Base-by-base conservation (phyloP, 345 rosid species). In the Corymbia maculata region DNA sequence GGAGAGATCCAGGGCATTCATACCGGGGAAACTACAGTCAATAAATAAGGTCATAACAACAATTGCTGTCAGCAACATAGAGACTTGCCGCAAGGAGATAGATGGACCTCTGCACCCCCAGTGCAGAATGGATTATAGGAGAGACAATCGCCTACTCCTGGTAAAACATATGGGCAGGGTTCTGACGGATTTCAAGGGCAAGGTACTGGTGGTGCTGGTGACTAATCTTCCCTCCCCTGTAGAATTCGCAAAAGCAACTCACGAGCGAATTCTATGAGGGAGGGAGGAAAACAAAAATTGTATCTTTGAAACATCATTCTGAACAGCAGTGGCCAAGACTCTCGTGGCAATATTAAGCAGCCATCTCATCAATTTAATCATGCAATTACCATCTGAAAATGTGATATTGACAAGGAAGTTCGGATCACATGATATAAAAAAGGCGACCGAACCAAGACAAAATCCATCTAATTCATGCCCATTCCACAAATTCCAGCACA, bases 21-120 rank as follows among this genome's bases (percentile, higher is more conserved):
- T 85, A 86, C 86, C 93, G 91, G 91, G 91, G 92, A 47, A 86
- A 87, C 75, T 89, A 89, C 79, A 89, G 86, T 89, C 95, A 88
- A 89, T 93, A n/a, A n/a, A n/a, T n/a, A 88, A 61, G 88, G 90
- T 36, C 93, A 89, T 80, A 91, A 94, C 51, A 91, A 90, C 90
- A 92, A 86, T 85, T 92, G 87, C 86, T 87, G 51, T 82, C 92
- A 79, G 86, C 91, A 88, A 22, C 89, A 50, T 85, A 90, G 92
- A 94, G 89, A 93, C 86, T n/a, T 87, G 50, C 89, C 87, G 75
- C 92, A 91, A 87, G 92, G n/a, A 92, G 88, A 85, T 26, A 90
- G 52, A 59, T 55, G 90, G 75, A 86, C 55, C 84, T 28, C 57
- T 85, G 79, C 52, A 50, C 79, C 86, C 49, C 11, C 87, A 55